phyloP scores from a whole-genome alignment of 2,329 filamentous ascomycete species.

The Aspergillus chevalieri region DNA sequence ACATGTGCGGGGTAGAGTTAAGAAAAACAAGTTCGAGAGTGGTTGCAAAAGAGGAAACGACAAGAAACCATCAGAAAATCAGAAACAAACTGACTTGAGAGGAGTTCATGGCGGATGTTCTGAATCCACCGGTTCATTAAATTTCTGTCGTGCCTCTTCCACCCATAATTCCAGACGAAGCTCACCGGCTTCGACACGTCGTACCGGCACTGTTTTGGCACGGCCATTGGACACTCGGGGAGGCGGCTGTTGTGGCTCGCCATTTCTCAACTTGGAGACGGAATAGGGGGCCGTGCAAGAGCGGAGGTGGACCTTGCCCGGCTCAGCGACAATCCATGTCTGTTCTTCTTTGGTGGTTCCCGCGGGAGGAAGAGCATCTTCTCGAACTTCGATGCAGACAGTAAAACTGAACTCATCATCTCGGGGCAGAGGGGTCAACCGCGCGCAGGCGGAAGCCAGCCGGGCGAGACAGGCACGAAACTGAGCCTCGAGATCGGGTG shows the following conservation, averaged over 20 bases:
- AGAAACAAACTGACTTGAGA: neutral
- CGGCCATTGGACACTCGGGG: conserved; percentile 40
- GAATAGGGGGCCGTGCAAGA: conserved; percentile 36
- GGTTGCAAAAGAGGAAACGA: neutral
- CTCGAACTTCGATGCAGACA: conserved; percentile 44
- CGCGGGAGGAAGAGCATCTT: conserved; percentile 42
- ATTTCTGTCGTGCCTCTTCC: conserved; percentile 57
- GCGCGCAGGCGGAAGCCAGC: conserved; percentile 39
- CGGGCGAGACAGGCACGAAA: conserved; percentile 43
- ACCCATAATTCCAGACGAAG: conserved; percentile 65
- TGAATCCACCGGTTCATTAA: conserved; percentile 36
- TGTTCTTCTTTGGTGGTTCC: conserved; percentile 47
- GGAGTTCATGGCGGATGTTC: conserved; percentile 29
- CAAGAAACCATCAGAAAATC: neutral
- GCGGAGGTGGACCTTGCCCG: conserved; percentile 36
- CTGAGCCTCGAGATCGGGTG: conserved; percentile 43
- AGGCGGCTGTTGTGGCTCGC: conserved; percentile 29
- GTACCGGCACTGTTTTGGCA: conserved; percentile 54
- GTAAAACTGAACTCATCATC: conserved; percentile 46
- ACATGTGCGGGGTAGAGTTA: conserved; percentile 3
- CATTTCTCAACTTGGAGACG: conserved; percentile 32
- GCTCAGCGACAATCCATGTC: conserved; percentile 56
- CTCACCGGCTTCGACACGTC: conserved; percentile 59
- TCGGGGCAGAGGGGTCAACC: conserved; percentile 38
- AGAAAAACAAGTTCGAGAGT: conserved; percentile 9